phyloP scores from a whole-genome alignment of 768 basidiomycete species.

The Calvatia gigantea region DNA sequence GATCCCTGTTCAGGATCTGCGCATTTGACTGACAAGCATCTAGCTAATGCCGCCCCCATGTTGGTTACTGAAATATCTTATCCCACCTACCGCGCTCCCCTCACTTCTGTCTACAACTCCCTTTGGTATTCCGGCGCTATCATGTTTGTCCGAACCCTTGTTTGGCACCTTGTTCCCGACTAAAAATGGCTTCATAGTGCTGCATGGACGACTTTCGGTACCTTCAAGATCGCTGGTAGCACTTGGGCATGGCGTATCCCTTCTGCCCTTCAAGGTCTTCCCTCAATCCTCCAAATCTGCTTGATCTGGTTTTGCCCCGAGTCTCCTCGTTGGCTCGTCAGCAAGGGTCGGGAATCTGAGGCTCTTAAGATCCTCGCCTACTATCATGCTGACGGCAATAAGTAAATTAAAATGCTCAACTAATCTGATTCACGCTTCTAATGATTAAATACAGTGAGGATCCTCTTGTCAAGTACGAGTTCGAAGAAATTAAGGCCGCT shows the following conservation, averaged over 20 bases:
- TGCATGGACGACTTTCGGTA: conserved; percentile 85
- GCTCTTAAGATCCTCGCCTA: conserved; percentile 72
- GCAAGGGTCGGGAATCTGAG: conserved; percentile 66
- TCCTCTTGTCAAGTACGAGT: conserved; percentile 70
- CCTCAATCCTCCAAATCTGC: conserved; percentile 61
- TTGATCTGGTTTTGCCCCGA: conserved; percentile 75
- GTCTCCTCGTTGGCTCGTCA: conserved; percentile 80
- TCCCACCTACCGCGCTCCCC: conserved; percentile 73
- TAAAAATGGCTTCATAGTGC: conserved; percentile 35
- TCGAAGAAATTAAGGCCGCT: conserved; percentile 76
- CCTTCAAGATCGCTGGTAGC: conserved; percentile 59
- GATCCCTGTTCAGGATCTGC: neutral
- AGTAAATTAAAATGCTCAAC: conserved; percentile 28
- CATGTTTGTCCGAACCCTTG: conserved; percentile 38
- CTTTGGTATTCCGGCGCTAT: conserved; percentile 87
- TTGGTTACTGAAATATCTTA: conserved; percentile 86
- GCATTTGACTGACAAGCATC: conserved; percentile 10
- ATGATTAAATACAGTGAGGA: conserved; percentile 41
- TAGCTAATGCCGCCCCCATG: conserved; percentile 74
- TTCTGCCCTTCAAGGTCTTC: conserved; percentile 66
- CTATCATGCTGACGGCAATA: conserved; percentile 79
- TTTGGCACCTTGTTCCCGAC: neutral
- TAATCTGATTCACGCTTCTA: neutral
- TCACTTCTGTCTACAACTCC: conserved; percentile 79
- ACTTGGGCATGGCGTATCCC: conserved; percentile 86